A percentile compares a stretch with the other conserved stretches of the same genome.
phyloP scores from a whole-genome alignment of 106 monocot genomes.

The Dendrobium nobile region DNA sequence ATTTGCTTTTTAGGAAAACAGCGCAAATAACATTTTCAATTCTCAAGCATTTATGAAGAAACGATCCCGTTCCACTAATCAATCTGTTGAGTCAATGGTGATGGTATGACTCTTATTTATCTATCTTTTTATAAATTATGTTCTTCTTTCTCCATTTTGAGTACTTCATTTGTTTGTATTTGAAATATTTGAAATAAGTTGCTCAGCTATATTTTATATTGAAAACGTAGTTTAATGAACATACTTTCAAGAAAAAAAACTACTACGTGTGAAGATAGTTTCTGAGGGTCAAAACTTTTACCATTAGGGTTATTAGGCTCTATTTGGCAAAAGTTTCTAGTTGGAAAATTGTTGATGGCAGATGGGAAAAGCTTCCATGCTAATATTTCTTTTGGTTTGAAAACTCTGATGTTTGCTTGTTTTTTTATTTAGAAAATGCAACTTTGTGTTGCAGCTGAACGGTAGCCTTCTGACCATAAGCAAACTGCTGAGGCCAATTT shows the following conservation, averaged over 20 bases:
- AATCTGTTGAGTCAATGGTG: constrained; percentile 69
- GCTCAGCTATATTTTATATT: neutral
- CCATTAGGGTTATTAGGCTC: neutral
- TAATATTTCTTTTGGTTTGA: neutral
- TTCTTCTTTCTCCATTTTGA: neutral
- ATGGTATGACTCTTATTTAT: constrained; percentile 51
- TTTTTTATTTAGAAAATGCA: neutral
- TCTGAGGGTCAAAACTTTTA: neutral
- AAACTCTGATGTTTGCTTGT: neutral
- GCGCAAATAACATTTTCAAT: constrained; percentile 67
- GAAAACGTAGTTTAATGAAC: neutral
- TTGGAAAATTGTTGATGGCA: neutral
- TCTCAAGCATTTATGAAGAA: constrained; percentile 96
- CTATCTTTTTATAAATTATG: neutral
- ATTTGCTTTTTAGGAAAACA: constrained; percentile 51
- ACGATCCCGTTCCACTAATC: constrained; percentile 81
- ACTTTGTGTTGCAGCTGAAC: neutral
- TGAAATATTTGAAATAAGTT: constrained; percentile 3
- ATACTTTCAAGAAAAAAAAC: neutral
- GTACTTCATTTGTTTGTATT: neutral
- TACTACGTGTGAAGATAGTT: neutral
- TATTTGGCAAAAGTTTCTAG: neutral
- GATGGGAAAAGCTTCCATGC: neutral
- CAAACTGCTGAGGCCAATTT: neutral
- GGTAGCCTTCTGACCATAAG: neutral